These are phyloP conservation scores for Pochonia chlamydosporia DNA, from an alignment of 2,329 filamentous ascomycete genomes.

Conservation along the genomic window DNA sequence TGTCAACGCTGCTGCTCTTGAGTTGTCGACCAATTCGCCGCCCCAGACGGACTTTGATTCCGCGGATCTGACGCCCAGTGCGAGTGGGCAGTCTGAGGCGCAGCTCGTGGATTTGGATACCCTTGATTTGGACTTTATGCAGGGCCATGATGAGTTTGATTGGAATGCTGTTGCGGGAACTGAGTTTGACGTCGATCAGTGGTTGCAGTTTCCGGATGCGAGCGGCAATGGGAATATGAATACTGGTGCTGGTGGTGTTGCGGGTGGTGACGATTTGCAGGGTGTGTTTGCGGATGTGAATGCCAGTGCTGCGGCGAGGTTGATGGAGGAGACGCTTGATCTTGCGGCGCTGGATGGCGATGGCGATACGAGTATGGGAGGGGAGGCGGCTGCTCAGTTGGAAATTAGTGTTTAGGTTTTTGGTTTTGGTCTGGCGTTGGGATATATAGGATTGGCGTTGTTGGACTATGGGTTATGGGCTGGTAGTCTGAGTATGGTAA, in stretches of 20 bases:
- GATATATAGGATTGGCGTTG: too few species aligned
- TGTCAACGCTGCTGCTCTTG: constrained; percentile 29
- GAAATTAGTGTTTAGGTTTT: constrained; percentile 2
- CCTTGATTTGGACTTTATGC: constrained; percentile 41
- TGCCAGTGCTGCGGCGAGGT: constrained; percentile 19
- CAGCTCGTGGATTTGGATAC: constrained; percentile 26
- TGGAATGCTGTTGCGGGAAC: constrained; percentile 47
- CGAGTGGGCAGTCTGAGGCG: constrained; percentile 37
- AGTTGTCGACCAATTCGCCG: constrained; percentile 32
- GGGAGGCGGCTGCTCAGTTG: constrained; percentile 6
- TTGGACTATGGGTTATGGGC: too few species aligned
- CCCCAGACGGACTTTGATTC: constrained; percentile 40
- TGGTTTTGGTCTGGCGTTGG: constrained; percentile 7
- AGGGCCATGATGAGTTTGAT: constrained; percentile 44
- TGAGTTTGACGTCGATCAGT: constrained; percentile 54
- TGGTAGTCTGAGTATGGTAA: too few species aligned
- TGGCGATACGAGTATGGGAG: constrained; percentile 13
- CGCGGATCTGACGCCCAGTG: constrained; percentile 37
- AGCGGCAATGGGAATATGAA: constrained; percentile 35
- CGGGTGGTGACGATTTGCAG: neutral
- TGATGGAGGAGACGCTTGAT: constrained; percentile 22
- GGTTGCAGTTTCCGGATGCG: constrained; percentile 51
- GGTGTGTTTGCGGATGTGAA: neutral
- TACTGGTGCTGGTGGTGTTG: constrained; percentile 7
- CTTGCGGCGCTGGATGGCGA: constrained; percentile 23